phyloP scores from a whole-genome alignment of 768 basidiomycete species.

The Paxillus rubicundulus region DNA sequence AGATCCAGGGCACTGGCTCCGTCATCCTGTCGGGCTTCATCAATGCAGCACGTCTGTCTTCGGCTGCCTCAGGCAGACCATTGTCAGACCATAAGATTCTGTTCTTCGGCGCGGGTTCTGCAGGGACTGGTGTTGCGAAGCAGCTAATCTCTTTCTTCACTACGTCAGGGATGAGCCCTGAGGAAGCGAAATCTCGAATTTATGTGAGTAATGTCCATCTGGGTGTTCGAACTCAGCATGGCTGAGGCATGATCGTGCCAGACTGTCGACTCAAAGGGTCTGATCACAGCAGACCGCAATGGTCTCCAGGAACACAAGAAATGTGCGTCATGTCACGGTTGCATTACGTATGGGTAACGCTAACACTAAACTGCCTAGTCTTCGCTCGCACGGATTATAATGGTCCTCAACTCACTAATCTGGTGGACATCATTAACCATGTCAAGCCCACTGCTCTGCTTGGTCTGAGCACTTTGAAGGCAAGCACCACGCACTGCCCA shows the following conservation, averaged over 20 bases:
- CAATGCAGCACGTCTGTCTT: constrained; percentile 64
- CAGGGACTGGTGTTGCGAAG: constrained; percentile 54
- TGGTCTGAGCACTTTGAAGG: constrained; percentile 61
- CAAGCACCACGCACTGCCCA: not conserved
- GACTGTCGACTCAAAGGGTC: constrained; percentile 77
- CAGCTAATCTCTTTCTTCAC: constrained; percentile 49
- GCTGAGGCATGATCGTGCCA: constrained; percentile 24
- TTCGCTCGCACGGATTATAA: constrained; percentile 70
- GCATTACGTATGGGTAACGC: not conserved
- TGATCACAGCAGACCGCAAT: constrained; percentile 67
- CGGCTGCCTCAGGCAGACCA: constrained; percentile 40
- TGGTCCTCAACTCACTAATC: constrained; percentile 57
- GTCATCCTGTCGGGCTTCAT: constrained; percentile 75
- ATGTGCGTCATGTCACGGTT: constrained; percentile 37
- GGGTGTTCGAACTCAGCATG: not conserved
- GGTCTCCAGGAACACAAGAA: constrained; percentile 73
- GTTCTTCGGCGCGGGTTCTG: constrained; percentile 55
- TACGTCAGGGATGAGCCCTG: constrained; percentile 54
- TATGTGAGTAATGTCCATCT: constrained; percentile 45
- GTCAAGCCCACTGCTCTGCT: constrained; percentile 78
- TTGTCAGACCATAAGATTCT: constrained; percentile 53
- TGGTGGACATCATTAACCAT: constrained; percentile 65
- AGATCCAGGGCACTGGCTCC: constrained; percentile 73
- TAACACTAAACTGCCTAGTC: constrained; percentile 34
- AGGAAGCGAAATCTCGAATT: constrained; percentile 65